Evolutionary conservation across 345 rosid genomes (phyloP).

Genomic region (Linum tenue): DNA sequence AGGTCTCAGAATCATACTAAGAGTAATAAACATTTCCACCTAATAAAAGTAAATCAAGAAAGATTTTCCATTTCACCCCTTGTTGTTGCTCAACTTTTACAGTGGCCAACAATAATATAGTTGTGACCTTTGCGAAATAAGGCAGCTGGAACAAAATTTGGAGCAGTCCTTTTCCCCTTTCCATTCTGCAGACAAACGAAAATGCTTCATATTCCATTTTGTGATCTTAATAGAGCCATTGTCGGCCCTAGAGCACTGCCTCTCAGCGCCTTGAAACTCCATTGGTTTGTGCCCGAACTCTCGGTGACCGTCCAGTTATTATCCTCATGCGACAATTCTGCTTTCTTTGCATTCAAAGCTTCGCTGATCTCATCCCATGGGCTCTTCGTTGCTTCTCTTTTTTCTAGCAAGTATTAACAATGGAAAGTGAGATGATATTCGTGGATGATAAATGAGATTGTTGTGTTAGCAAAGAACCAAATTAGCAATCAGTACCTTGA

Average conservation of each 20-base stretch:
- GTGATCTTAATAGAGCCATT: slow-evolving; percentile 61
- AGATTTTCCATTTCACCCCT: neutral
- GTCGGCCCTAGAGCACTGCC: slow-evolving; percentile 83
- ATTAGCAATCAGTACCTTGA: slow-evolving; percentile 34
- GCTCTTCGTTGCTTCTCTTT: slow-evolving; percentile 31
- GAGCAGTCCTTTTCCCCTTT: neutral
- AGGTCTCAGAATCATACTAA: too few relatives aligned
- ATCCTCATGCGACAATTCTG: slow-evolving; percentile 43
- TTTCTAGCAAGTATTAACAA: slow-evolving; percentile 22
- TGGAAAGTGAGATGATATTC: neutral
- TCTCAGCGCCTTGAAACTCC: slow-evolving; percentile 62
- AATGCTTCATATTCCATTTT: slow-evolving; percentile 37
- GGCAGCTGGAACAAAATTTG: neutral
- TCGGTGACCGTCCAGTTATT: slow-evolving; percentile 34
- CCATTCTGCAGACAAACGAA: neutral
- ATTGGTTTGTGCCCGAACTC: slow-evolving; percentile 40
- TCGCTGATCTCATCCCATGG: slow-evolving; percentile 69
- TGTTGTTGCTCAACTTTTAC: neutral
- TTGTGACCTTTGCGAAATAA: neutral
- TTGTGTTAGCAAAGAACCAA: neutral
- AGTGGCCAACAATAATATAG: neutral
- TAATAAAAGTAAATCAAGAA: neutral
- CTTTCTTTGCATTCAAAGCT: slow-evolving; percentile 57
- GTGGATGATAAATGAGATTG: neutral
- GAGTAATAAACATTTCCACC: too few relatives aligned